Percentiles rank a stretch among this genome's conserved stretches.
Evolutionary conservation across 2,329 filamentous ascomycete genomes (phyloP).

Genomic region (Tolypocladium ophioglossoides): DNA sequence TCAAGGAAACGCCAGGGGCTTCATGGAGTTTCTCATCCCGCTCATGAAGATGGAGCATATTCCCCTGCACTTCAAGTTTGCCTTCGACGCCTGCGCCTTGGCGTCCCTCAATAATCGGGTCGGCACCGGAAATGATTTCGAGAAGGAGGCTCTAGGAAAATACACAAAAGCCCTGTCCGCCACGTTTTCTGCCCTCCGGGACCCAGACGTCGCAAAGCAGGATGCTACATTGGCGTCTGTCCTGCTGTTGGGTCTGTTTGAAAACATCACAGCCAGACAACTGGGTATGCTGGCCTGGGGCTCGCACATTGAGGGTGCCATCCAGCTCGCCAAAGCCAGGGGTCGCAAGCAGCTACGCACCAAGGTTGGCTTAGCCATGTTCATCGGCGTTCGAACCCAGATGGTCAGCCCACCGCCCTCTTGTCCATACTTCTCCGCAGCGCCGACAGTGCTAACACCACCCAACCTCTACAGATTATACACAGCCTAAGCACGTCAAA

Average conservation of each 20-base stretch:
- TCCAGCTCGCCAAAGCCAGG: constrained; percentile 47
- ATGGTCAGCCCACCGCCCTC: constrained; percentile 31
- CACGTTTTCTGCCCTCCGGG: constrained; percentile 41
- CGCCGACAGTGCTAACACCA: constrained; percentile 1
- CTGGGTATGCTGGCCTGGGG: constrained; percentile 49
- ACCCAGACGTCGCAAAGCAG: constrained; percentile 36
- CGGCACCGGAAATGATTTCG: constrained; percentile 20
- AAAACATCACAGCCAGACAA: constrained; percentile 46
- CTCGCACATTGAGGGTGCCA: constrained; percentile 53
- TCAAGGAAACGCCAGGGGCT: constrained; percentile 40
- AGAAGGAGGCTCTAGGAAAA: constrained; percentile 32
- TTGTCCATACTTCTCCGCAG: too few species aligned
- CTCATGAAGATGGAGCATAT: constrained; percentile 35
- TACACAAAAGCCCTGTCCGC: constrained; percentile 44
- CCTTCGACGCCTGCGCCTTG: constrained; percentile 49
- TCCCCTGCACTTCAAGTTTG: constrained; percentile 38
- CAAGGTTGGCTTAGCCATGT: constrained; percentile 42
- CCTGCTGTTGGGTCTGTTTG: constrained; percentile 48
- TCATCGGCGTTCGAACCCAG: constrained; percentile 48
- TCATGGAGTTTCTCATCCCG: constrained; percentile 48
- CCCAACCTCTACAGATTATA: constrained; percentile 33
- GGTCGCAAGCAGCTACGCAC: constrained; percentile 44
- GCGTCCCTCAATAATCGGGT: constrained; percentile 45
- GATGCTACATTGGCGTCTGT: constrained; percentile 51
- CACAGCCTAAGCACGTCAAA: constrained; percentile 44